A percentile compares a stretch with the other conserved stretches of the same genome.
Evolutionary conservation across 345 rosid species (phyloP).

Genomic region (Tarenaya hassleriana): DNA sequence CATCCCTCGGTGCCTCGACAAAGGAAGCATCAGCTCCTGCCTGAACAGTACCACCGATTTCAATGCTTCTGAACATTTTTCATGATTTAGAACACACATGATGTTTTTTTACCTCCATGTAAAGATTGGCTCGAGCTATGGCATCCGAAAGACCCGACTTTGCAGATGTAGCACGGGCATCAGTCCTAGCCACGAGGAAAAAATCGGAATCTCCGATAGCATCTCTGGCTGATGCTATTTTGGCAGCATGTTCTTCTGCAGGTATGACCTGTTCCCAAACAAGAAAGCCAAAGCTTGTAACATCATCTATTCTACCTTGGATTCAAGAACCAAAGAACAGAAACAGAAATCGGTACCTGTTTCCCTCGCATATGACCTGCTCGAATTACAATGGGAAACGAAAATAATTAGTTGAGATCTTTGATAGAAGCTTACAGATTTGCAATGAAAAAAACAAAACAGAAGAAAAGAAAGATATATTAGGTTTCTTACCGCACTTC

Average conservation of each 20-base stretch:
- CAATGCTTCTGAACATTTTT: neutral
- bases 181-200: slow-evolving; percentile 49
- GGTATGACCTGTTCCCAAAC: slow-evolving; percentile 36
- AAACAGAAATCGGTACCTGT: slow-evolving; percentile 30
- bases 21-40: slow-evolving; percentile 42
- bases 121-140: slow-evolving; percentile 49
- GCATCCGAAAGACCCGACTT: slow-evolving; percentile 45
- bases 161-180: slow-evolving; percentile 44
- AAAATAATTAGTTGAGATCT: neutral
- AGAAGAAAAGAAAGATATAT: neutral
- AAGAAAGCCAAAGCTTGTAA: slow-evolving; percentile 5
- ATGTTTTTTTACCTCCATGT: slow-evolving; percentile 35
- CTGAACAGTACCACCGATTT: slow-evolving; percentile 14
- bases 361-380: slow-evolving; percentile 55
- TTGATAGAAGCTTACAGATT: slow-evolving; percentile 9
- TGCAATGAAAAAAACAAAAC: no score
- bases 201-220: slow-evolving; percentile 48
- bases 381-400: neutral
- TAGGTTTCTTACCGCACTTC: slow-evolving; percentile 41
- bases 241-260: slow-evolving; percentile 51
- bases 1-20: slow-evolving; percentile 46
- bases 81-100: neutral
- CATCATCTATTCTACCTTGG: no score
- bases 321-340: neutral
- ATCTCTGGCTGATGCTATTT: slow-evolving; percentile 47